Percentiles rank a stretch among this genome's conserved stretches.
Evolutionary conservation across 352 stramenopile species (phyloP).

Genomic region (Pythium coloratum): DNA sequence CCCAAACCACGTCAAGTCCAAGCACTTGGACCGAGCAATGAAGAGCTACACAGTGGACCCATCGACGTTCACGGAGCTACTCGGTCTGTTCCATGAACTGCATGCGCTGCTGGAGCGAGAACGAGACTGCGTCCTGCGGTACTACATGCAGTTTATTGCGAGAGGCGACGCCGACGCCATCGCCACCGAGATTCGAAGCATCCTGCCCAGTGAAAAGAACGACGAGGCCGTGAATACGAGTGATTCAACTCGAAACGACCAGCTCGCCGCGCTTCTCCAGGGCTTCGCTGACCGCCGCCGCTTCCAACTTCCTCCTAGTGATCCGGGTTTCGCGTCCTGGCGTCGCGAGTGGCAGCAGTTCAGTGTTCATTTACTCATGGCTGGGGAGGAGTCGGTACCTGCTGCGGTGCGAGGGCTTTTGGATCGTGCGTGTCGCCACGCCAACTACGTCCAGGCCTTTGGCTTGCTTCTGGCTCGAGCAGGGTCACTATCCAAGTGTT

Average conservation of each 20-base stretch:
- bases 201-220: slow-evolving; percentile 7
- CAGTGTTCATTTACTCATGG: slow-evolving; percentile 39
- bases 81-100: slow-evolving; percentile 12
- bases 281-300: slow-evolving; percentile 40
- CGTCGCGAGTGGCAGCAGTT: slow-evolving; percentile 66
- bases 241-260: not conserved
- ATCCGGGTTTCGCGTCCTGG: slow-evolving; percentile 33
- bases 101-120: slow-evolving; percentile 3
- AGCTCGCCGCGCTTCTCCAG: slow-evolving; percentile 39
- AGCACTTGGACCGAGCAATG: slow-evolving; percentile 44
- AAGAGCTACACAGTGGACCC: slow-evolving; percentile 20
- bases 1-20: slow-evolving; percentile 46
- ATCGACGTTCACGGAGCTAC: slow-evolving; percentile 2
- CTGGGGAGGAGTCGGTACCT: slow-evolving; percentile 10
- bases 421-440: slow-evolving; percentile 46
- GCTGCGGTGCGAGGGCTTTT: slow-evolving; percentile 31
- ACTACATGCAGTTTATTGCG: slow-evolving; percentile 38
- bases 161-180: slow-evolving; percentile 52
- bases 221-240: slow-evolving; percentile 1
- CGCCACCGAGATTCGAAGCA: slow-evolving; percentile 35
- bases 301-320: slow-evolving; percentile 18
- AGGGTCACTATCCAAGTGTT: slow-evolving; percentile 47
- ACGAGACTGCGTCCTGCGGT: slow-evolving; percentile 14
- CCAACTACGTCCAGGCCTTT: slow-evolving; percentile 40
- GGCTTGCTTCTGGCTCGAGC: slow-evolving; percentile 31